Conservation (phyloP, 805 yeast genomes). For the Wickerhamiella sergipiensis region DNA sequence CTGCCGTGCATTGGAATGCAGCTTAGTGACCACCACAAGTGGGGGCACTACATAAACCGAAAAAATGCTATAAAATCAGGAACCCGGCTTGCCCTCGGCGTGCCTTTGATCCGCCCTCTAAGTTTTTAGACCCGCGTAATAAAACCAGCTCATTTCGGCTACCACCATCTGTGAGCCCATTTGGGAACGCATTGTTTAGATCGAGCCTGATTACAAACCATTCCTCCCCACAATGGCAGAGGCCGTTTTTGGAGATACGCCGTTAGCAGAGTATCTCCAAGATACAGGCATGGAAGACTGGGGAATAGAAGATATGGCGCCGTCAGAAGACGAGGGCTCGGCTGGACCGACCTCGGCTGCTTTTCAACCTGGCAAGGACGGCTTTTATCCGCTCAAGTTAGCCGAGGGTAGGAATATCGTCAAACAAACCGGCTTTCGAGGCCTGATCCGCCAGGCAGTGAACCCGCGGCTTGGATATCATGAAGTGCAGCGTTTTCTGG, state of each 20-base stretch:
- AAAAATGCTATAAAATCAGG: too few relatives aligned
- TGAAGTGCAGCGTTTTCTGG: constrained; percentile 29
- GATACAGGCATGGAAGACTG: constrained; percentile 23
- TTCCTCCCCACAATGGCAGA: constrained; percentile 7
- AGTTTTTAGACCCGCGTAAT: not conserved
- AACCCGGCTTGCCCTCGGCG: too few relatives aligned
- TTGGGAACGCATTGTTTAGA: not conserved
- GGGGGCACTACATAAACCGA: not conserved
- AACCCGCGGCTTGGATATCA: constrained; percentile 14
- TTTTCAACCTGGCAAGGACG: not conserved
- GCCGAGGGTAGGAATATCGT: constrained; percentile 3
- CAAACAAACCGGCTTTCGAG: constrained; percentile 15
- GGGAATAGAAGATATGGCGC: constrained; percentile 20
- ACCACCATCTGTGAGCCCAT: too few relatives aligned
- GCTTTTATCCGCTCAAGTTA: constrained; percentile 9
- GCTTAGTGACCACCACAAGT: not conserved
- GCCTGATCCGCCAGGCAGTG: constrained; percentile 18
- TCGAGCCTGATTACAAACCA: not conserved
- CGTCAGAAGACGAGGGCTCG: not conserved
- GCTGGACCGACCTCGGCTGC: not conserved
- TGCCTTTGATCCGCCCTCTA: too few relatives aligned
- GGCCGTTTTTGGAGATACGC: constrained; percentile 22
- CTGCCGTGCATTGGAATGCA: not conserved
- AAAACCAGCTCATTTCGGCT: too few relatives aligned
- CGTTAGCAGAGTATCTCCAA: constrained; percentile 20